Evolutionary conservation across 2,329 filamentous ascomycete genomes (phyloP), one percentile per base, ranked within the genome.

Genomic region (Trichoderma endophyticum): DNA sequence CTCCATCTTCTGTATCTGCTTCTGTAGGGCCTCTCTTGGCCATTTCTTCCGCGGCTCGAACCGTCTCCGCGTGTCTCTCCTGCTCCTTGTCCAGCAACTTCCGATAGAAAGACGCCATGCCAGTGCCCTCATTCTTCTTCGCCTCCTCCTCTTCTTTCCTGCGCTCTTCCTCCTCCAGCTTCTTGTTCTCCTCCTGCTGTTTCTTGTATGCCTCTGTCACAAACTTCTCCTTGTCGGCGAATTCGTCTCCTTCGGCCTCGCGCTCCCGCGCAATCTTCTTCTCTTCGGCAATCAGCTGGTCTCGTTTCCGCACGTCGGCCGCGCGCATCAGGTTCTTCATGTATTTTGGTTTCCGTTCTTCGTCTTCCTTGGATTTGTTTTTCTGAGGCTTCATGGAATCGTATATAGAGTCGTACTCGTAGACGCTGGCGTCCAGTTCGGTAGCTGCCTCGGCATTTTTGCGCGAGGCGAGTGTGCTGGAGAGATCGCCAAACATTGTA

Each of bases 321-420:
- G 93, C 91, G 57, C 90, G 89, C 66, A 94, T 84, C 32, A 97
- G 83, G 71, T 88, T 91, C 75, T 86, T 87, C 89, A 96, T 95
- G 82, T 96, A 96, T 76, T 92, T 93, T 1, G 93, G 91, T 75
- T 89, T 90, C 54, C 89, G 85, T 77, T 91, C 88, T 69, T 84
- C 84, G 59, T 84, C 84, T 61, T 84, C 83, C 7, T 85, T 86
- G 5, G 83, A 84, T 72, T 87, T 86, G 75, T 89, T 87, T 73
- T 90, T 88, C 72, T 90, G 86, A 18, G 89, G 88, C 75, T 93
- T 91, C 54, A 95, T 85, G 1, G 91, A 92, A 76, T 95, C 93
- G 82, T 94, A 95, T 26, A 93, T 92, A 2, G 87, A 88, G 79
- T 97, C 93, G 83, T 96, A 97, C 82, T 96, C 93, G 84, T 95